A percentile compares a stretch with the other conserved stretches of the same genome.
Conservation (phyloP, 306 rosid species). For the Cicer pinnatifidum region DNA sequence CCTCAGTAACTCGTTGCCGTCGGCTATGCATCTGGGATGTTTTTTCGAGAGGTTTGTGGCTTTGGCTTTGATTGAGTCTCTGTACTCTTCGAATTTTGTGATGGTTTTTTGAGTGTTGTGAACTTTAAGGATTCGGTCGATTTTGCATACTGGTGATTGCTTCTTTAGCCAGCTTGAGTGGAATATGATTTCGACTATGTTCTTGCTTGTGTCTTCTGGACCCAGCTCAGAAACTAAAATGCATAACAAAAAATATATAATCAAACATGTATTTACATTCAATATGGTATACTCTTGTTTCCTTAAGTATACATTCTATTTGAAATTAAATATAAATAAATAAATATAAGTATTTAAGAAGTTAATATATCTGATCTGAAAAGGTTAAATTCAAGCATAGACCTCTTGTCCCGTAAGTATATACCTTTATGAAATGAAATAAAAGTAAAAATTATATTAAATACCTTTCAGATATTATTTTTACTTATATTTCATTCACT, state of each 20-base stretch:
- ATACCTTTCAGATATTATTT: no score
- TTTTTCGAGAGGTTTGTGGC: slow-evolving; percentile 77
- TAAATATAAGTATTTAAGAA: no score
- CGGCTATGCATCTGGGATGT: slow-evolving; percentile 90
- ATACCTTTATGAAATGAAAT: no score
- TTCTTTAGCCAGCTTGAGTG: slow-evolving; percentile 98
- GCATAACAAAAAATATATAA: neutral
- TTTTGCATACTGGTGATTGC: slow-evolving; percentile 83
- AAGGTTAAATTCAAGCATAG: no score
- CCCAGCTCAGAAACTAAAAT: slow-evolving; percentile 86
- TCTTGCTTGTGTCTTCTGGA: slow-evolving; percentile 95
- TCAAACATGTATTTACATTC: neutral
- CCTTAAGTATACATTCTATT: no score
- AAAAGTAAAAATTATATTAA: no score
- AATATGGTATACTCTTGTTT: neutral
- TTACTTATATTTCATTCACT: no score
- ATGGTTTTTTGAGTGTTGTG: slow-evolving; percentile 86
- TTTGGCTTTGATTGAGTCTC: slow-evolving; percentile 83
- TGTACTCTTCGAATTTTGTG: slow-evolving; percentile 77
- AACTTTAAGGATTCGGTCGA: slow-evolving; percentile 87
- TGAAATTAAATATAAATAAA: no score
- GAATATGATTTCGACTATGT: slow-evolving; percentile 96
- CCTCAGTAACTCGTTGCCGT: slow-evolving; percentile 91
- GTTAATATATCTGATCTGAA: no score
- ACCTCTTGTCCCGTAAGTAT: no score